Base-by-base conservation (phyloP, 306 rosid genomes). In the Vicia sativa region DNA sequence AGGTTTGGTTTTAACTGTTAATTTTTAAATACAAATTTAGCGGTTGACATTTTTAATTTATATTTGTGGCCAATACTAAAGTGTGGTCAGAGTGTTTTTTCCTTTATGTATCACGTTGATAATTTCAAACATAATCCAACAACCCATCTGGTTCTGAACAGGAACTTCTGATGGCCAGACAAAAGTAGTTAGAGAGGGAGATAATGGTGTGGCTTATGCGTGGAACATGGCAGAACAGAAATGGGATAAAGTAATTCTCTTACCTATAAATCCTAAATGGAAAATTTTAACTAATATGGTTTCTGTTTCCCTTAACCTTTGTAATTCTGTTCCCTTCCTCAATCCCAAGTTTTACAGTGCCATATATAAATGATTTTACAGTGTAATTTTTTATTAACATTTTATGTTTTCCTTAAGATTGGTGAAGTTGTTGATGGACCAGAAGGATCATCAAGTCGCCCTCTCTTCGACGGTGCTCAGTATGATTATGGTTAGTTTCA, bases 371-470 rank as follows among this genome's bases (percentile, higher is more conserved):
- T 35, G 50, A 77, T 29, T 68, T 50, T 43, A 38, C 35, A 10
- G 37, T 25, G 21, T 56, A 43, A 11, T 68, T 55, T 68, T 55
- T 13, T 31, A 11, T 61, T 43, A 41, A 50, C 61, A 29, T 38
- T 62, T 58, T 45, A 29, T 26, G 28, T 57, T 74, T 50, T 54
- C 53, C 25, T 49, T 3, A 60, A 93, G 98, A 90, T 93, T 79
- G 98, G 98, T 59, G 98, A 93, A 83, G 98, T 93, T 83, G 97
- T 93, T 76, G 98, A 93, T 79, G 98, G 95, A 72, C 97, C 98
- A 12, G 97, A 92, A 54, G 91, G 79, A 34, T 41, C 82, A 34
- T 41, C 82, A 68, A 82, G 53, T 83, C 92, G 82, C 52, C 85
- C 93, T 58, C 53, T 72, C 67, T 77, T 79, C 54, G 91, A 88